phyloP scores from a whole-genome alignment of 2,329 filamentous ascomycete species.

The Tolypocladium sp. region DNA sequence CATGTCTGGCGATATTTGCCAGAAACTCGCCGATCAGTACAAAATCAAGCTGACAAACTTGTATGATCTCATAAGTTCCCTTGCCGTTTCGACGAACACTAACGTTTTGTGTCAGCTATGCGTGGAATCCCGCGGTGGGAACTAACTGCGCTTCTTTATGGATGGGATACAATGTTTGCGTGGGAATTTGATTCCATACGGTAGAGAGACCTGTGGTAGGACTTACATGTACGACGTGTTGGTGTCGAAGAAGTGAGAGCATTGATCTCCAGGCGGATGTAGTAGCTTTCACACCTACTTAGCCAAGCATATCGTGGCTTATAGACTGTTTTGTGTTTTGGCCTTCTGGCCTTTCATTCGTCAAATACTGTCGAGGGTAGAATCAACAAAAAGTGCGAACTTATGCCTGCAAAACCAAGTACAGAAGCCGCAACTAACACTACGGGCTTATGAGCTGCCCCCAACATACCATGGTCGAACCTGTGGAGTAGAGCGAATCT shows the following conservation, averaged over 20 bases:
- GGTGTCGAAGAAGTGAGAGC: background rate
- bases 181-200: background rate
- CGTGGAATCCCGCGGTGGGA: background rate
- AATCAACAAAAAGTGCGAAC: no score
- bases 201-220: background rate
- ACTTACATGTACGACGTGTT: background rate
- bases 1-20: background rate
- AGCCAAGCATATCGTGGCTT: no score
- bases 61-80: background rate
- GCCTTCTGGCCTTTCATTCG: no score
- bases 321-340: no score
- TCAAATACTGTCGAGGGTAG: no score
- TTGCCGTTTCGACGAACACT: background rate
- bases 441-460: no score
- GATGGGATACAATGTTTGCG: background rate
- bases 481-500: no score
- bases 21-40: background rate
- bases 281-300: no score
- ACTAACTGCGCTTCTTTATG: background rate
- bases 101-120: background rate
- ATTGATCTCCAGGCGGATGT: no score
- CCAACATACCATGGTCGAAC: no score
- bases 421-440: no score
- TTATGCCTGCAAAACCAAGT: no score
- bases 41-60: background rate